A percentile compares a stretch with the other conserved stretches of the same genome.
These are phyloP conservation scores for Actinomucor elegans DNA, from an alignment of 371 early-diverging fungal species.

Conservation along the genomic window DNA sequence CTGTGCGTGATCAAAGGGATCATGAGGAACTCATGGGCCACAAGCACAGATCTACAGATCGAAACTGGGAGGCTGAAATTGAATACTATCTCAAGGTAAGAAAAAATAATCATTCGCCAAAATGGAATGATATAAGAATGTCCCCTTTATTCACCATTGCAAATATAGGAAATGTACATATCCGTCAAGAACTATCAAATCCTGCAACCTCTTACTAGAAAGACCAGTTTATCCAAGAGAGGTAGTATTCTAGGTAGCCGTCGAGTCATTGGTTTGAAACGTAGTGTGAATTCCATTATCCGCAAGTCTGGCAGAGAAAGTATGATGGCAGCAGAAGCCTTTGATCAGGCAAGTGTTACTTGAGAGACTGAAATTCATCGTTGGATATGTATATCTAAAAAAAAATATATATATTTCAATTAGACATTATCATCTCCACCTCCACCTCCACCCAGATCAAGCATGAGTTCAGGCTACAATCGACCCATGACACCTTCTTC, in stretches of 20 bases:
- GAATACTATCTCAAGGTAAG: slow-evolving; percentile 35
- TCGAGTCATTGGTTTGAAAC: slow-evolving; percentile 25
- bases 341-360: not conserved
- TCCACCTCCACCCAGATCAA: slow-evolving; percentile 2
- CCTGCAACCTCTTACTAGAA: slow-evolving; percentile 45
- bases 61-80: slow-evolving; percentile 39
- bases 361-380: no score
- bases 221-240: slow-evolving; percentile 15
- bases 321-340: slow-evolving; percentile 7
- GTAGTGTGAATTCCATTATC: slow-evolving; percentile 27
- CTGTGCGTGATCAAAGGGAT: slow-evolving; percentile 43
- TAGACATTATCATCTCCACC: not conserved
- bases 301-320: slow-evolving; percentile 28
- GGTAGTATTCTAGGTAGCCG: slow-evolving; percentile 30
- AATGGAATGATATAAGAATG: no score
- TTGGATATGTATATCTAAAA: no score
- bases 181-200: slow-evolving; percentile 66
- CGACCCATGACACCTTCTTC: slow-evolving; percentile 10
- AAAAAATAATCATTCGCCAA: not conserved
- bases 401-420: not conserved
- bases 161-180: slow-evolving; percentile 57
- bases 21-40: slow-evolving; percentile 14
- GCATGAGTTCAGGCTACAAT: slow-evolving; percentile 12
- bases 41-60: not conserved
- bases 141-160: not conserved